Base-by-base conservation (phyloP, 2,329 filamentous ascomycete genomes). In the Exophiala viscosa region DNA sequence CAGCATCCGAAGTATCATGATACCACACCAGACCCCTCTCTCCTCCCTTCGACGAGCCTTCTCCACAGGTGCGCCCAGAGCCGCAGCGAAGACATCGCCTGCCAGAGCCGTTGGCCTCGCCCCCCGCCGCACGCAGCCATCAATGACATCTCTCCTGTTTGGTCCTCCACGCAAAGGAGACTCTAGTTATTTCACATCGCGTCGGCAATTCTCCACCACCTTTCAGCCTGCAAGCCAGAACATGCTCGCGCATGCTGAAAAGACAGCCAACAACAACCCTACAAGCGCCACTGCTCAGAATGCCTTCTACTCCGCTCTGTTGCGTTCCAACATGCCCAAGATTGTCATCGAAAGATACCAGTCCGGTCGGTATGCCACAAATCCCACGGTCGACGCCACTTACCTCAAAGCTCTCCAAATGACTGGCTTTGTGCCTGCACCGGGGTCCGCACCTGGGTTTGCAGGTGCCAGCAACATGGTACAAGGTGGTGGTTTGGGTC, bases 291-390 rank as follows among this genome's bases (percentile, higher is more conserved):
- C 87, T 39, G 85, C 90, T 15, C 93, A 99, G 69, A 93, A 92
- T 68, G 86, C 88, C 13, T 96, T 99, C 69, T 99, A 99, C 68
- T 87, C 92, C 67, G 86, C 91, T 41, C 81, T 99, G 11, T 78
- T 96, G 50, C 87, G 88, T 67, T 90, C 92, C 46, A 93, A 95
- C 65, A 91, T 96, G 87, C 89, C 92, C 14, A 86, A 90, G 46
- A 95, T 99, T 58, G 77, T 99, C 51, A 81, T 96, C 54, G 90
- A 97, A 70, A 81, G 93, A 64, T 93, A 96, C 70, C 85, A 90
- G 67, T 90, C 87, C 13, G 88, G 88, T 57, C 83, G 86, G 50
- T 99, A 91, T 68, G 91, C 91, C 9, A 83, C 83, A 15, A 96
- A 92, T 67, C 69, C 83, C 13, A 81, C 83, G 10, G 86, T 86